phyloP scores from a whole-genome alignment of 2,329 filamentous ascomycete genomes.

The Aplosporella prunicola region DNA sequence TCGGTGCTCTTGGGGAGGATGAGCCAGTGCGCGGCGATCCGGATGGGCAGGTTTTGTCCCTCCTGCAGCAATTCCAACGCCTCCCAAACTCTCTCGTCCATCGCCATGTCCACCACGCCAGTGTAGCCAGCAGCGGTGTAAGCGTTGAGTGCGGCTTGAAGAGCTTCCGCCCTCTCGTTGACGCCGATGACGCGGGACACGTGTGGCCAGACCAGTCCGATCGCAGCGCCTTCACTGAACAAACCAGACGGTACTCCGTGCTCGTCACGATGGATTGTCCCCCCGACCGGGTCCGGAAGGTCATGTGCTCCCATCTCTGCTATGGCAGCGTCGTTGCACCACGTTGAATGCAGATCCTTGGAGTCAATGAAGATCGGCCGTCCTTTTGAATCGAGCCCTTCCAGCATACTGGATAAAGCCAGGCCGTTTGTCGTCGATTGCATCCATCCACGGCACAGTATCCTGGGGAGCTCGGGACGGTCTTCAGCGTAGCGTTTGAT shows the following conservation, averaged over 20 bases:
- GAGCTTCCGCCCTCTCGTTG: conserved; percentile 39
- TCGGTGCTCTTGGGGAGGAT: conserved; percentile 39
- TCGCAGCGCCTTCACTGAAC: conserved; percentile 45
- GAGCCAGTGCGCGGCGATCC: conserved; percentile 49
- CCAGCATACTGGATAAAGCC: conserved; percentile 42
- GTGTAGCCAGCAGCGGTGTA: conserved; percentile 46
- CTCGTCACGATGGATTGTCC: conserved; percentile 42
- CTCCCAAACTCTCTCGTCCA: conserved; percentile 48
- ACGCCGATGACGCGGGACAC: conserved; percentile 40
- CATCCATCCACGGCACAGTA: conserved; percentile 49
- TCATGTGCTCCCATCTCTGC: conserved; percentile 40
- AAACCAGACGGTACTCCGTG: conserved; percentile 41
- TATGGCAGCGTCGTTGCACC: conserved; percentile 46
- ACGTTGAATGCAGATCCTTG: conserved; percentile 48
- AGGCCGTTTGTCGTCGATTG: conserved; percentile 45
- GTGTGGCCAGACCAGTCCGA: conserved; percentile 47
- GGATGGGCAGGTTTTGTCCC: conserved; percentile 27
- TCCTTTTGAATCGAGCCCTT: conserved; percentile 37
- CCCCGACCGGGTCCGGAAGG: conserved; percentile 42
- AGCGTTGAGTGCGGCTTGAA: conserved; percentile 38
- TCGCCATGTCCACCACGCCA: conserved; percentile 49
- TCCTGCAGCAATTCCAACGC: conserved; percentile 36
- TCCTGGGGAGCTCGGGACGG: conserved; percentile 38
- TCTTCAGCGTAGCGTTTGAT: conserved; percentile 38
- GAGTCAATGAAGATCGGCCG: conserved; percentile 48